Percentiles rank a stretch among this genome's conserved stretches.
phyloP scores from a whole-genome alignment of 352 stramenopile genomes.

The Phytophthora chlamydospora region DNA sequence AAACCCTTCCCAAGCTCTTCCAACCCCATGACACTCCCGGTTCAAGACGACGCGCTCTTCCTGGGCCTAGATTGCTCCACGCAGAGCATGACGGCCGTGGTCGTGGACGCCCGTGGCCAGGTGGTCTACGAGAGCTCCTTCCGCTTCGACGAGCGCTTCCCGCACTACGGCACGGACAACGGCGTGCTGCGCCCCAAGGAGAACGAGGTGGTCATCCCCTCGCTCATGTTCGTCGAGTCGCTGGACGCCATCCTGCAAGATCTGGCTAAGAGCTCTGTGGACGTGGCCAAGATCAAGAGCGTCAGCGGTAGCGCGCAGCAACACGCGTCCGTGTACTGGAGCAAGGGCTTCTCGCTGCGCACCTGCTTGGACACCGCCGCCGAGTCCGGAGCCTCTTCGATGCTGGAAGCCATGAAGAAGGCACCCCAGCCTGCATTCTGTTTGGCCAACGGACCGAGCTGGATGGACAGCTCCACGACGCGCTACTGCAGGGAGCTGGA shows the following conservation, averaged over 20 bases:
- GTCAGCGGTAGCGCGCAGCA: slow-evolving; percentile 85
- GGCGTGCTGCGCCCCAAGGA: slow-evolving; percentile 62
- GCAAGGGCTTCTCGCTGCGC: slow-evolving; percentile 50
- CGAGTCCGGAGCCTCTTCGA: slow-evolving; percentile 13
- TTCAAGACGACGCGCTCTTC: slow-evolving; percentile 41
- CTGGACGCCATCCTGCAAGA: slow-evolving; percentile 70
- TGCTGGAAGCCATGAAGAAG: slow-evolving; percentile 33
- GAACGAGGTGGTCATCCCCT: slow-evolving; percentile 67
- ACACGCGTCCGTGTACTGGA: slow-evolving; percentile 85
- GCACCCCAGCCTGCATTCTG: slow-evolving; percentile 50
- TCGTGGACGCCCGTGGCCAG: slow-evolving; percentile 43
- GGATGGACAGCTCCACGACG: slow-evolving; percentile 86
- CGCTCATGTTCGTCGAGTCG: slow-evolving; percentile 82
- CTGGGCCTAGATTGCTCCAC: slow-evolving; percentile 86
- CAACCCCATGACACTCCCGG: slow-evolving; percentile 10
- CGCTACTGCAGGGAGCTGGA: slow-evolving; percentile 66
- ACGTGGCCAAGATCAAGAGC: slow-evolving; percentile 55
- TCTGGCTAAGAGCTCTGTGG: slow-evolving; percentile 34
- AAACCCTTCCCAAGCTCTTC: neutral
- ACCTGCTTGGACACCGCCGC: slow-evolving; percentile 38
- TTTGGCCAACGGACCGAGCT: slow-evolving; percentile 72
- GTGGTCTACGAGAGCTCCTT: slow-evolving; percentile 67
- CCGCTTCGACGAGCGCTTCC: slow-evolving; percentile 74
- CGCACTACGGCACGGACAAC: slow-evolving; percentile 67
- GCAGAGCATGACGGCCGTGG: slow-evolving; percentile 82